Base-by-base conservation (phyloP, 31 red algal species). In the Asparagopsis taxiformis region DNA sequence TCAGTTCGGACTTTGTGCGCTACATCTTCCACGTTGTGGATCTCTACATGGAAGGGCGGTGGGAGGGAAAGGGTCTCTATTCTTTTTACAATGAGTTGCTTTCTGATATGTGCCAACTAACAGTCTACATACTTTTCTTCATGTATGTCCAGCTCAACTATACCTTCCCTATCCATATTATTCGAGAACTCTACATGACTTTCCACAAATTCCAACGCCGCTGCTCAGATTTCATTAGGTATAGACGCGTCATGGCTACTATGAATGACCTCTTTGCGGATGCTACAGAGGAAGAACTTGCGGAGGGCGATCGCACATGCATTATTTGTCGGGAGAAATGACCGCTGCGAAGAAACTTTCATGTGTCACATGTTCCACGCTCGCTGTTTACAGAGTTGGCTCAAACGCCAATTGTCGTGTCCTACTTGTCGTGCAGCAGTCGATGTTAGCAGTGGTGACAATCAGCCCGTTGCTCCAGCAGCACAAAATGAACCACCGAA, bases 311-410 rank as follows among this genome's bases (percentile, higher is more conserved):
- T 61, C 75, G 78, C 49, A 98, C 88, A 32, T 98, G 95, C 68
- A 98, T 98, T 46, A 98, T 98, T 31, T 98, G 95, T 64, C 78
- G 95, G 16, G 95, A 31, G 95, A 94, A 62, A 98, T 98, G 95
- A 31, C 46, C 43, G 55, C 80, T 2, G 76, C 75, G 34, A 94
- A 94, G 59, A 94, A 94, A 52, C 76, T 98, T 21, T 69, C 6
- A 17, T 98, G 95, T 60, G 90, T 23, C 95, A 98, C 62, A 75
- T 98, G 2, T 93, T 98, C 55, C 94, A 98, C 46, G 62, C 72
- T 21, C 84, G 81, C 31, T 98, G 94, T 62, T 59, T 98, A 0
- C 87, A 90, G 56, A 82, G 62, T 37, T 98, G 95, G 95, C 76
- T 98, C 15, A 88, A 94, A 53, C 72, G 90, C 31, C 91, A 93